phyloP scores from a whole-genome alignment of 495 filamentous ascomycete species.

The Aspergillus baeticus region DNA sequence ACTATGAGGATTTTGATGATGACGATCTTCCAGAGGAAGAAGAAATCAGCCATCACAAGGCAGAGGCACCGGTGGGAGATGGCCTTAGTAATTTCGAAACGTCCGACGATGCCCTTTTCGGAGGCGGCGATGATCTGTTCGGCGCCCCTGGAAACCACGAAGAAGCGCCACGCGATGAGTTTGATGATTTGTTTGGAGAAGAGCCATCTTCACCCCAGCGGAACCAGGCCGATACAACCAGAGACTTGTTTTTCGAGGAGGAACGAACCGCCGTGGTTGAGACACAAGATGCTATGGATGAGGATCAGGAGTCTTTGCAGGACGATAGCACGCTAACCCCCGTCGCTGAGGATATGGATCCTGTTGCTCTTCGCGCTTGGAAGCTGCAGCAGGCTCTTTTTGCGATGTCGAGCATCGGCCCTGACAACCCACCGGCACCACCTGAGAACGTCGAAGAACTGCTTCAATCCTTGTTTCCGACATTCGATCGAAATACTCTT shows the following conservation, averaged over 20 bases:
- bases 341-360: conserved; percentile 44
- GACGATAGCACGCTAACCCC: conserved; percentile 29
- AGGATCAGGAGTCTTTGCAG: conserved; percentile 33
- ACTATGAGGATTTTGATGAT: conserved; percentile 84
- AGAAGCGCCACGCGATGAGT: conserved; percentile 35
- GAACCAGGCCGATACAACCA: conserved; percentile 41
- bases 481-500: conserved; percentile 62
- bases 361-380: conserved; percentile 43
- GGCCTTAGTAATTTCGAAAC: conserved; percentile 13
- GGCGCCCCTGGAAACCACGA: conserved; percentile 36
- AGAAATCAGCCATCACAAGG: conserved; percentile 27
- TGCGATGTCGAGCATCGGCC: conserved; percentile 44
- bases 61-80: conserved; percentile 7
- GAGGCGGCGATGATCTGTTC: conserved; percentile 34
- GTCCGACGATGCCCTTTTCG: conserved; percentile 22
- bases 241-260: conserved; percentile 37
- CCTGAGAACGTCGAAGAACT: conserved; percentile 66
- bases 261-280: conserved; percentile 36
- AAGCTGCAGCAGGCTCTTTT: conserved; percentile 53
- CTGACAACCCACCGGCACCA: conserved; percentile 50
- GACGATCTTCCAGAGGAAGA: conserved; percentile 71
- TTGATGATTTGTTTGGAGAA: conserved; percentile 58
- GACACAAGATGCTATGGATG: conserved; percentile 33
- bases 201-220: conserved; percentile 36
- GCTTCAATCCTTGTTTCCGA: conserved; percentile 66